Evolutionary conservation across 2,329 filamentous ascomycete species (phyloP), one percentile per base, ranked within the genome.

Genomic region (Aureobasidium sp.): DNA sequence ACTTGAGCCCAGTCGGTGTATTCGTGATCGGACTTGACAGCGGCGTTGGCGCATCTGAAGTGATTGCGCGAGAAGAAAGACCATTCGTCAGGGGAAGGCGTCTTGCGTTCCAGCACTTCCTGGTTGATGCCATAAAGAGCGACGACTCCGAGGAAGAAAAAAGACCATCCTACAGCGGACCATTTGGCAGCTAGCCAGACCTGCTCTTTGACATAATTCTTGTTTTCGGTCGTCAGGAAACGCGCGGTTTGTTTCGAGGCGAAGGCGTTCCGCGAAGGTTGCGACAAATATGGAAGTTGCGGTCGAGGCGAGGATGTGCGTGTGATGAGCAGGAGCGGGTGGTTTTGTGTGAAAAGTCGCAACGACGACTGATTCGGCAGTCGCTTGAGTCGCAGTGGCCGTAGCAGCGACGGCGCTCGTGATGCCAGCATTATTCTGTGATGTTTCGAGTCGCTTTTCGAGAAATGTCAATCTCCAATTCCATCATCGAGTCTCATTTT

Each of bases 61-160:
- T 81, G 79, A 75, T 88, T 84, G 27, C 91, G 81, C 50, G 88
- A 90, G 66, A 84, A 76, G 73, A 86, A 88, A 0, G 78, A 78
- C 91, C 92, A 97, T 72, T 96, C 92, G 29, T 84, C 82, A 1
- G 93, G 92, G 1, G 90, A 92, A 0, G 91, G 91, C 71, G 87
- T 90, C 58, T 83, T 79, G 52, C 87, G 82, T 76, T 97, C 91
- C 48, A 90, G 79, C 64, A 81, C 78, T 74, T 96, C 90, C 69
- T 92, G 87, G 70, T 88, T 81, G 39, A 91, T 71, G 17, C 87
- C 87, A 65, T 86, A 84, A 66, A 82, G 81, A 42, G 86, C 83
- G 10, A 88, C 77, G 42, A 84, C 77, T 46, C 85, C 74, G 63
- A 87, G 82, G 48, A 82, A 76, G 8, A 86, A 73, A 44, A 86